These are phyloP conservation scores for Oryza punctata DNA, from an alignment of 176 grass and related monocot genomes.

Conservation along the genomic window DNA sequence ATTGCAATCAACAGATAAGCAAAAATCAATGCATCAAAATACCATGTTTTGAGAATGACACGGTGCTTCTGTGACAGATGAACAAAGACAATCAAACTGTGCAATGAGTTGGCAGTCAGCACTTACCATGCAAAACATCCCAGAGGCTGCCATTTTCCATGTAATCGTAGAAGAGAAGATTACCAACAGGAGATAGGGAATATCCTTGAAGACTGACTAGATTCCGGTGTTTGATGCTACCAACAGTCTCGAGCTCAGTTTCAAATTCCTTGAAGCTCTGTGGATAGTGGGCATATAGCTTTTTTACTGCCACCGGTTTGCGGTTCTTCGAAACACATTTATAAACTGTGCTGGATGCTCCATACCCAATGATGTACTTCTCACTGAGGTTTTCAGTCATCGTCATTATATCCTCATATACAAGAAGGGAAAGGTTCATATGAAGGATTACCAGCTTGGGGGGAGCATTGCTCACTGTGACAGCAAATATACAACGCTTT, in stretches of 20 bases:
- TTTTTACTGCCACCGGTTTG: conserved; percentile 91
- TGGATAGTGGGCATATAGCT: conserved; percentile 74
- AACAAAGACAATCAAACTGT: conserved; percentile 12
- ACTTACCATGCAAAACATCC: conserved; percentile 97
- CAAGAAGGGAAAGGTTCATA: conserved; percentile 98
- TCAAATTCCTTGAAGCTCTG: conserved; percentile 92
- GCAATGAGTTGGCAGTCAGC: background rate
- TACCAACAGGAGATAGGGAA: conserved; percentile 80
- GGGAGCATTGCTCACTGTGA: conserved; percentile 63
- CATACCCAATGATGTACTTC: conserved; percentile 98
- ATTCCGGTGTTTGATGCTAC: conserved; percentile 97
- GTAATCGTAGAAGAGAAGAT: conserved; percentile 97
- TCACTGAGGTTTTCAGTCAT: conserved; percentile 98
- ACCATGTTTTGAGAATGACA: background rate
- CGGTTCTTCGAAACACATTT: conserved; percentile 96
- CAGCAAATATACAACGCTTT: conserved; percentile 22
- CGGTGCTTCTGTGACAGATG: conserved; percentile 17
- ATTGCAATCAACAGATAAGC: background rate
- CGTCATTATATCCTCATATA: conserved; percentile 97
- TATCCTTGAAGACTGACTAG: conserved; percentile 94
- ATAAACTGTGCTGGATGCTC: conserved; percentile 96
- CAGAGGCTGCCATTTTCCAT: conserved; percentile 98
- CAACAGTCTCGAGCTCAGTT: conserved; percentile 90
- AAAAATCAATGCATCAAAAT: background rate
- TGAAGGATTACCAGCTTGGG: conserved; percentile 99